Percentiles rank a stretch among this genome's conserved stretches.
phyloP scores from a whole-genome alignment of 345 rosid genomes.

The Salix caprea region DNA sequence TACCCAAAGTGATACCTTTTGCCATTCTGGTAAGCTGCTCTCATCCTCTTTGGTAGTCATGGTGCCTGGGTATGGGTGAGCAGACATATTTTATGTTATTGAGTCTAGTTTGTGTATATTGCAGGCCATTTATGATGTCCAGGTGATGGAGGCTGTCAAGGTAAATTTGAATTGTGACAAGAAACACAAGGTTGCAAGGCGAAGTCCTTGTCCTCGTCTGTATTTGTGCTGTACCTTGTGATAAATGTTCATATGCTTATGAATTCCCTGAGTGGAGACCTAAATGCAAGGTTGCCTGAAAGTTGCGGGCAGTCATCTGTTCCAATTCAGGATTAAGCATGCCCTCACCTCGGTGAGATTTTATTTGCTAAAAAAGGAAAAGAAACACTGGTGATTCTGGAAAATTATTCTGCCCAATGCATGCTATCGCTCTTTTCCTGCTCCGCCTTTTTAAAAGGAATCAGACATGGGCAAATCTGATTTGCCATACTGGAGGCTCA shows the following conservation, averaged over 20 bases:
- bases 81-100: background rate
- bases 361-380: background rate
- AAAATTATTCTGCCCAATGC: background rate
- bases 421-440: background rate
- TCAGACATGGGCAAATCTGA: background rate
- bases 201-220: slow-evolving; percentile 17
- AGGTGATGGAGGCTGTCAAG: slow-evolving; percentile 7
- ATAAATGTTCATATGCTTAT: slow-evolving; percentile 22
- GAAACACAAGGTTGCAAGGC: slow-evolving; percentile 8
- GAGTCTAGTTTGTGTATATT: background rate
- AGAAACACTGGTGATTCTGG: slow-evolving; percentile 7
- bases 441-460: background rate
- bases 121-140: slow-evolving; percentile 24
- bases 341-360: slow-evolving; percentile 20
- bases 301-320: background rate
- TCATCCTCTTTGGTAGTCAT: background rate
- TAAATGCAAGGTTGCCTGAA: slow-evolving; percentile 7
- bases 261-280: slow-evolving; percentile 13
- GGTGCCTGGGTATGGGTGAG: background rate
- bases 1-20: slow-evolving; percentile 56
- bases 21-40: slow-evolving; percentile 33
- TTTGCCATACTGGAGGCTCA: background rate
- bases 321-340: slow-evolving; percentile 18
- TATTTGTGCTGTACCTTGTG: slow-evolving; percentile 19
- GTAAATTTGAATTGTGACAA: background rate